Conservation (phyloP, 305 asterid genomes). For the Fraxinus baroniana region DNA sequence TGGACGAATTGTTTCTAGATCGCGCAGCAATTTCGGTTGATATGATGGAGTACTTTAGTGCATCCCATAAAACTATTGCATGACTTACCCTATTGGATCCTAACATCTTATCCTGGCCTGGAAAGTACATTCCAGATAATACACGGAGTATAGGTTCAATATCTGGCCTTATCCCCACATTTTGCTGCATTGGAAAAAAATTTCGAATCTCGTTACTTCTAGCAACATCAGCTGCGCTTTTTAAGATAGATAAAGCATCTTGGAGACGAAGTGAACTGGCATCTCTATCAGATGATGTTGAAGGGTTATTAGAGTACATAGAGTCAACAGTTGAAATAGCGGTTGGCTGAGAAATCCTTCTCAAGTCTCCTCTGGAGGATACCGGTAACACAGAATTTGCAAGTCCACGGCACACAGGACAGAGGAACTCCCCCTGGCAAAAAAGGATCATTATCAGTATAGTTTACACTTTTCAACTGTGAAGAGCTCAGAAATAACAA, state of each 20-base stretch:
- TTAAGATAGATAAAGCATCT: conserved; percentile 63
- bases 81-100: conserved; percentile 67
- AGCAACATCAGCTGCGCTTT: conserved; percentile 56
- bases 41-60: conserved; percentile 75
- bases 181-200: conserved; percentile 46
- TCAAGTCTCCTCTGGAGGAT: conserved; percentile 41
- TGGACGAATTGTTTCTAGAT: conserved; percentile 56
- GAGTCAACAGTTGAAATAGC: conserved; percentile 27
- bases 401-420: conserved; percentile 97
- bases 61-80: conserved; percentile 79
- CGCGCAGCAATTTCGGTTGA: conserved; percentile 89
- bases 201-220: conserved; percentile 46
- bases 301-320: conserved; percentile 33
- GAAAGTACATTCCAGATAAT: conserved; percentile 68
- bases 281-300: conserved; percentile 33
- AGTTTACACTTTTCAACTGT: conserved; percentile 15
- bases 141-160: conserved; percentile 57
- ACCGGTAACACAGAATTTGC: conserved; percentile 79
- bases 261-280: conserved; percentile 42
- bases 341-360: conserved; percentile 34
- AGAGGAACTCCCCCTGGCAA: conserved; percentile 92
- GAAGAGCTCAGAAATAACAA: conserved; percentile 14
- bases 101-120: conserved; percentile 61
- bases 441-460: conserved; percentile 22
- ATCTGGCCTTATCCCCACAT: conserved; percentile 46